phyloP scores from a whole-genome alignment of 805 yeast genomes.

The Nakazawaea laoshanensis region DNA sequence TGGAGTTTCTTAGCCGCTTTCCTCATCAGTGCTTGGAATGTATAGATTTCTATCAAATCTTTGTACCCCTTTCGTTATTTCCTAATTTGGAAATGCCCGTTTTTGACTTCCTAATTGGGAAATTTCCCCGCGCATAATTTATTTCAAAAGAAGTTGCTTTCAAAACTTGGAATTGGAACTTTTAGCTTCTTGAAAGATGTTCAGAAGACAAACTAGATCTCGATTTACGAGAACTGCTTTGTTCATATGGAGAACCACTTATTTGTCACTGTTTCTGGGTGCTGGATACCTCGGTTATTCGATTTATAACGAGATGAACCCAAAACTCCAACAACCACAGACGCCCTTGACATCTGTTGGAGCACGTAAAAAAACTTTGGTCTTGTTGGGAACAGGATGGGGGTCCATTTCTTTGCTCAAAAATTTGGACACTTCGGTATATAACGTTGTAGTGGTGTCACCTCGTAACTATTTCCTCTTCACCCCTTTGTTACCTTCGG shows the following conservation, averaged over 20 bases:
- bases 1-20: slow-evolving; percentile 45
- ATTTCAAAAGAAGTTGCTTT: no score
- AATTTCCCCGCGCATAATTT: no score
- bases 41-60: no score
- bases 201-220: slow-evolving; percentile 17
- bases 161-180: no score
- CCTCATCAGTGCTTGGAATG: slow-evolving; percentile 51
- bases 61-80: no score
- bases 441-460: slow-evolving; percentile 83
- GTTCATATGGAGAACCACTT: slow-evolving; percentile 36
- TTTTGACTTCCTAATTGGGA: no score
- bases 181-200: no score
- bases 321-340: slow-evolving; percentile 53
- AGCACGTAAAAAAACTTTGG: slow-evolving; percentile 62
- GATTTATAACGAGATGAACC: slow-evolving; percentile 55
- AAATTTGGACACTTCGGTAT: slow-evolving; percentile 75
- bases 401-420: slow-evolving; percentile 82
- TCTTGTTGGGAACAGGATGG: slow-evolving; percentile 90
- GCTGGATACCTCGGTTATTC: slow-evolving; percentile 55
- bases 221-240: slow-evolving; percentile 22
- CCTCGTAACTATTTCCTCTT: slow-evolving; percentile 94
- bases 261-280: slow-evolving; percentile 40
- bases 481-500: slow-evolving; percentile 92
- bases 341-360: slow-evolving; percentile 37
- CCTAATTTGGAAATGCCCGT: no score